Conservation (phyloP, 495 filamentous ascomycete genomes). For the Copromyces sp. region DNA sequence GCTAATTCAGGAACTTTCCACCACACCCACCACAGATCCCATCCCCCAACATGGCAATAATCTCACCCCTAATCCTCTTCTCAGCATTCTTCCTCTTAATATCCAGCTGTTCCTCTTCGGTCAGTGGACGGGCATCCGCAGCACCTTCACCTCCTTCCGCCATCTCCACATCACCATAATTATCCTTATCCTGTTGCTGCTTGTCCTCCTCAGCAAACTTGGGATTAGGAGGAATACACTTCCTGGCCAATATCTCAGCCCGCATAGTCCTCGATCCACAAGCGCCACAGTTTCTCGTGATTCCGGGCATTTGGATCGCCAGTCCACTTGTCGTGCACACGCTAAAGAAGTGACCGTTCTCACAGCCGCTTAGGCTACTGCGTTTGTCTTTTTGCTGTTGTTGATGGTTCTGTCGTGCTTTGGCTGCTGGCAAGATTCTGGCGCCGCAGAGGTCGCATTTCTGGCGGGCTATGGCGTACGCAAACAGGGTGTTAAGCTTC, state of each 20-base stretch:
- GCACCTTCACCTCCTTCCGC: not conserved
- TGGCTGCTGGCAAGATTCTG: constrained; percentile 4
- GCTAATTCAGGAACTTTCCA: constrained; percentile 35
- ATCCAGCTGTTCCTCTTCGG: constrained; percentile 7
- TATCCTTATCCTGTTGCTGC: not conserved
- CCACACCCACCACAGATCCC: constrained; percentile 35
- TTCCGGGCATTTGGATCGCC: constrained; percentile 32
- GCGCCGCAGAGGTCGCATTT: constrained; percentile 29
- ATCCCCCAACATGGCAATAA: constrained; percentile 20
- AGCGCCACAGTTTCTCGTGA: constrained; percentile 32
- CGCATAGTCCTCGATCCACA: constrained; percentile 33
- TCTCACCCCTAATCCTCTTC: constrained; percentile 6
- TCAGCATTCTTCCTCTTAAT: constrained; percentile 11
- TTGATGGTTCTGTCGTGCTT: not conserved
- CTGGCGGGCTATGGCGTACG: constrained; percentile 15
- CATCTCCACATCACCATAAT: not conserved
- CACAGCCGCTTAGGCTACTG: constrained; percentile 16
- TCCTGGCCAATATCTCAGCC: constrained; percentile 15
- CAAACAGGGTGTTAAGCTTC: constrained; percentile 21
- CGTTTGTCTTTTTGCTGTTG: not conserved
- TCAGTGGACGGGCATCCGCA: not conserved
- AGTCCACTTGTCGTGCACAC: constrained; percentile 35
- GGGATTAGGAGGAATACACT: not conserved
- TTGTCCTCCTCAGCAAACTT: not conserved
- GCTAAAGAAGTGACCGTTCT: constrained; percentile 21